Evolutionary conservation across 1,284 basidiomycete genomes (phyloP), one percentile per base, ranked within the genome.

Genomic region (Irpex sp.): DNA sequence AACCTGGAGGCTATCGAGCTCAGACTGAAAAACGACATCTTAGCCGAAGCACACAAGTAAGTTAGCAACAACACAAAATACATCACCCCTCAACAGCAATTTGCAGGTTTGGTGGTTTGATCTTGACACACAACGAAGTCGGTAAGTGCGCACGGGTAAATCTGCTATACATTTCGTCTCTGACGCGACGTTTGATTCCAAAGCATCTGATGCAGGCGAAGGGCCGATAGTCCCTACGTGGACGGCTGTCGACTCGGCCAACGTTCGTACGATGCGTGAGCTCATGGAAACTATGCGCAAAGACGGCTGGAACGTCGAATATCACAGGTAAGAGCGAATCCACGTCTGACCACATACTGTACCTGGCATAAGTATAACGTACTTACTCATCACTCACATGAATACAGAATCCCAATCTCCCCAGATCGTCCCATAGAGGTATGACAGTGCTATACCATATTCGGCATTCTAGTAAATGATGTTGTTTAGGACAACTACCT

Each of bases 1-100:
- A 98, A 97, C 72, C 81, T 99, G 8, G 97, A 99, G 75, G 95
- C 89, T 2, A 98, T 99, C 66, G 97, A 99, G 77, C 80, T 83
- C 47, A 86, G 97, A 62, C 77, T 98, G 68, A 98, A 97, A 79
- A 83, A 88, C 46, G 97, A 99, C 72, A 97, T 99, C 59, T 79
- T 99, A n/a, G 84, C 88, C 62, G 97, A 99, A 78, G 87, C 94
- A 4, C 77, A 81, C 59, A 87, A 87, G 89, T 90, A 71, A 66
- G 82, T 67, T 4, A 5, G 8, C 33, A 13, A 2, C 51, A 59
- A 59, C 57, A 61, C 36, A 59, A 58, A 58, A 35, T 17, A 26
- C 7, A 39, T 9, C 9, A 46, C 2, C 11, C 43, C 9, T n/a
- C 43, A 17, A 33, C 0, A 26, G 55, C 19, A 6, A 36, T 61